phyloP scores from a whole-genome alignment of 2,329 filamentous ascomycete species.

The Hymenoscyphus occultus region DNA sequence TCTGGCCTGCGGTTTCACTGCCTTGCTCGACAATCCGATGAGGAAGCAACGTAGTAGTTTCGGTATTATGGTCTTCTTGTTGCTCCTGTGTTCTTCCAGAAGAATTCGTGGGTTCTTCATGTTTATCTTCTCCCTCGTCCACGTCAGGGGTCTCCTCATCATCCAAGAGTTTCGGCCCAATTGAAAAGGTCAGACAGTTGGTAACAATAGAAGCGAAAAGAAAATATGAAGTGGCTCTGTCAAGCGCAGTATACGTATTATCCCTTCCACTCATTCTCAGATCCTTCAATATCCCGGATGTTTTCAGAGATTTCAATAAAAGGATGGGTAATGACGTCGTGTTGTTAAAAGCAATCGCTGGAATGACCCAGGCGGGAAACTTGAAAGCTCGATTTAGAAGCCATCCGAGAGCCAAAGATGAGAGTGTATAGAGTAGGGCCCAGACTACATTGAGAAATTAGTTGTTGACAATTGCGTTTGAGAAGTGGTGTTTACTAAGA shows the following conservation, averaged over 20 bases:
- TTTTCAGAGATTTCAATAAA: slow-evolving; percentile 41
- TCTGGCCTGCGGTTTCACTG: neutral
- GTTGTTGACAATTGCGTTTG: neutral
- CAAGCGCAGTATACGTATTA: slow-evolving; percentile 46
- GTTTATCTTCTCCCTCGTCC: slow-evolving; percentile 23
- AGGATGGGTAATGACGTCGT: slow-evolving; percentile 53
- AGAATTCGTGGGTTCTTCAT: slow-evolving; percentile 22
- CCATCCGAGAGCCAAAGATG: slow-evolving; percentile 48
- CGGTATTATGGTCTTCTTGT: slow-evolving; percentile 26
- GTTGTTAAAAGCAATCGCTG: slow-evolving; percentile 55
- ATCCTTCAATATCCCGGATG: slow-evolving; percentile 51
- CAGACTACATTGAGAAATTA: slow-evolving; percentile 41
- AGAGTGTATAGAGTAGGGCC: slow-evolving; percentile 48
- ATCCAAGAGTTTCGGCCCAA: slow-evolving; percentile 57
- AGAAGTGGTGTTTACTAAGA: slow-evolving; percentile 37
- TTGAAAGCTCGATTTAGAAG: slow-evolving; percentile 44
- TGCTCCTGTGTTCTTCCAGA: slow-evolving; percentile 31
- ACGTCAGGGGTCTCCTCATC: slow-evolving; percentile 30
- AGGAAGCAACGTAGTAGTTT: slow-evolving; percentile 26
- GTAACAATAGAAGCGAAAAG: slow-evolving; percentile 60
- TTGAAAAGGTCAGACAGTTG: slow-evolving; percentile 60
- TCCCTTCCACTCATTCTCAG: slow-evolving; percentile 43
- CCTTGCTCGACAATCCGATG: slow-evolving; percentile 11
- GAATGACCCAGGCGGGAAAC: slow-evolving; percentile 51
- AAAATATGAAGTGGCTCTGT: slow-evolving; percentile 62